Evolutionary conservation across 345 rosid genomes (phyloP), one percentile per base, ranked within the genome.

Genomic region (Lepidium aucheri): DNA sequence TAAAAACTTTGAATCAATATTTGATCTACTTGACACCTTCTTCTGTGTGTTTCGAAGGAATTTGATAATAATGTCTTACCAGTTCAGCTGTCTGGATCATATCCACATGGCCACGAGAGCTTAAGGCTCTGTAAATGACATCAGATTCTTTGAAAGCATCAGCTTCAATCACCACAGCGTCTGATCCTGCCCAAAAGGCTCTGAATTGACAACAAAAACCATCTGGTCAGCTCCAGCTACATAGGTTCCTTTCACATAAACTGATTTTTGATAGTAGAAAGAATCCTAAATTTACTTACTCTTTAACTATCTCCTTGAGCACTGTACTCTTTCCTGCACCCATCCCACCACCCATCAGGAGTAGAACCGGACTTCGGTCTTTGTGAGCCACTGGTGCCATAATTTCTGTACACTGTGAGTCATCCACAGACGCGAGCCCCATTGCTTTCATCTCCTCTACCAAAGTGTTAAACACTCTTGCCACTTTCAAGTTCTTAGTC

Each of bases 241-340:
- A 51, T 17, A 17, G 7, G 10, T 6, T 24, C 41, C 41, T 56
- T 56, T 13, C 7, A 28, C 6, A 28, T 28, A 28, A 28, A 28
- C 32, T 28, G 32, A 28, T 28, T 1, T 0, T 28, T 28, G 51
- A 71, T 2, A 7, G 24, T 18, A 18, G 11, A 46, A 52, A 57
- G 52, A 65, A 24, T 0, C 8, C 43, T 11, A n/a, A n/a, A 3
- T 1, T 80, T 85, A 93, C 98, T 93, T 86, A 93, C 98, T 93
- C 98, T 79, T 88, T 78, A 45, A 93, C 86, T 52, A 90, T 90
- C 60, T 93, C 98, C 67, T 90, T 86, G 55, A 88, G 87, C 36
- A 93, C 98, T 18, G 97, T 90, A 88, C 98, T 90, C 77, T 93
- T 93, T 13, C 98, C 98, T 36, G 98, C 98, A 52, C 98, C 98